Evolutionary conservation across 2,329 filamentous ascomycete species (phyloP), one percentile per base, ranked within the genome.

Genomic region (Talaromyces pinophilus): DNA sequence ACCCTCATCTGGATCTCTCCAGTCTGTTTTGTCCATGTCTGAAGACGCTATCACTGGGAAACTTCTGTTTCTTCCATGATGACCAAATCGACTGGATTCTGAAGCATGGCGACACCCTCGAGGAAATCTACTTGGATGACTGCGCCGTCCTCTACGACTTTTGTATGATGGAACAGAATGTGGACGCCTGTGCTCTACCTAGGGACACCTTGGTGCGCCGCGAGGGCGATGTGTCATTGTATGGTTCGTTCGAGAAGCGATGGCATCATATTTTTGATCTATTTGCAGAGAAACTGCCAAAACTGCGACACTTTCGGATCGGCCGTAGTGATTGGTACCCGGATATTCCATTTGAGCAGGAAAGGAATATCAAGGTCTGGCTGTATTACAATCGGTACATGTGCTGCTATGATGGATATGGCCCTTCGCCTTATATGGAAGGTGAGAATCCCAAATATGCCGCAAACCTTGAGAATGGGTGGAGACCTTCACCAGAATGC

Each of bases 361-460:
- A 59, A 30, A 30, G 11, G 28, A 30, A 59, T n/a, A 33, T 59
- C 30, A 40, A 59, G 54, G 33, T 59, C 35, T 3, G 30, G 17
- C 33, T 59, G 33, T 28, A 28, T 22, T 8, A 30, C 22, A 54
- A 54, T 30, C 8, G 48, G 54, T 59, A 59, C 30, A 35, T 59
- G 54, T 28, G 25, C 54, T 59, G 30, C 54, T 59, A 59, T 59
- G 54, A 59, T 40, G 30, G 30, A 40, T 59, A 59, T 30, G 54
- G 54, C n/a, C 35, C 54, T 17, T 33, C 25, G 13, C 54, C 54
- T n/a, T 59, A 59, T 59, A 35, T 59, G 17, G 54, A 59, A 35
- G 25, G 54, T 19, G 38, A 42, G 38, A 22, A 54, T 28, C 30
- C n/a, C 30, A 17, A n/a, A 25, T 25, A 25, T 25, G 25, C 3